Base-by-base conservation (phyloP, 495 filamentous ascomycete genomes). In the Penicillium ucsense region DNA sequence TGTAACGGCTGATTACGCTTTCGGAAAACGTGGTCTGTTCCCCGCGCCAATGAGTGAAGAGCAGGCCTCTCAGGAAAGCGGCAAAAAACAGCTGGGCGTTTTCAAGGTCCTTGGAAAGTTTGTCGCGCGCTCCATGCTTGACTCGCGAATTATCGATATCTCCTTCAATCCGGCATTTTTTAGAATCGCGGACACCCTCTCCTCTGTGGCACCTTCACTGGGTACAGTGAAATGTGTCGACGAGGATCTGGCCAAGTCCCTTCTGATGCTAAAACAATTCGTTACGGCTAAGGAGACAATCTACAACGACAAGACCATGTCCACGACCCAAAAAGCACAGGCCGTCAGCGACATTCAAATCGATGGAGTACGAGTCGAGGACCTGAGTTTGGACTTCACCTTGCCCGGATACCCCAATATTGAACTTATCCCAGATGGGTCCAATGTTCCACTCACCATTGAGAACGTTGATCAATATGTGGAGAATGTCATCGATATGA, bases 131-230 rank as follows among this genome's bases (percentile, higher is more conserved):
- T 95, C 92, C 3, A 97, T 99, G 94, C 80, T 99, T 38, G 94
- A 99, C 64, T 96, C 90, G 0, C 78, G 94, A 29, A 99, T 99
- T 59, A 96, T 97, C 52, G 94, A 99, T 54, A 83, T 99, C 50
- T 94, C 88, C 27, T 94, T 99, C 67, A 99, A 96, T 57, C 86
- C 94, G 4, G 94, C 88, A 3, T 95, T 97, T 71, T 99, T 99
- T 83, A 85, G 92, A 31, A 88, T 95, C 52, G 86, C 87, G 30
- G 84, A 91, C 57, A 82, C 77, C 42, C 74, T 78, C 10, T 77
- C 75, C 10, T 77, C 82, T 2, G 83, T 96, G 3, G 77, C 83
- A 5, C 89, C 92, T 7, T 95, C 91, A 1, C 75, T 97, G 5
- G 92, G 89, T n/a, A 86, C 92, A 3, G 83, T 97, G 31, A 90